Evolutionary conservation across 2,329 filamentous ascomycete genomes (phyloP).

Genomic region (Verticillium nubilum): DNA sequence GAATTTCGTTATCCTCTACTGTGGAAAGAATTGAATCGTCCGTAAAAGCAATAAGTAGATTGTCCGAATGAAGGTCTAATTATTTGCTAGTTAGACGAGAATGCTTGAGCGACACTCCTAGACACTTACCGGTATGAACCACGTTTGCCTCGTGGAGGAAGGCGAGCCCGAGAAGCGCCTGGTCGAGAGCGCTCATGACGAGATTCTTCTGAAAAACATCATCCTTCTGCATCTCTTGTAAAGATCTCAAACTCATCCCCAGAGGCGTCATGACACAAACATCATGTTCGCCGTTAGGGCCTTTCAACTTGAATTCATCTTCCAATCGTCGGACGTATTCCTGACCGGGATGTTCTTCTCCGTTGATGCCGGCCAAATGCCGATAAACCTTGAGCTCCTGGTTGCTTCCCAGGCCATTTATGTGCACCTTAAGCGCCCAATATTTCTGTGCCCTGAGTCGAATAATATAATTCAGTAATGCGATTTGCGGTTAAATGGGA

Average conservation of each 20-base stretch:
- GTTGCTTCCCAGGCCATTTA: conserved; percentile 19
- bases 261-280: conserved; percentile 27
- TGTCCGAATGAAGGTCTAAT: too few species aligned
- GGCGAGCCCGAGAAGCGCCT: conserved; percentile 16
- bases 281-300: conserved; percentile 10
- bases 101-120: neutral
- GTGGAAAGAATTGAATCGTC: conserved; percentile 15
- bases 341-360: conserved; percentile 19
- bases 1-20: conserved; percentile 24
- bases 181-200: conserved; percentile 16
- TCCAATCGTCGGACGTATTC: conserved; percentile 23
- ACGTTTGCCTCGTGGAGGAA: conserved; percentile 19
- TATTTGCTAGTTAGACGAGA: neutral
- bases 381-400: conserved; percentile 23
- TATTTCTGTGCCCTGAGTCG: conserved; percentile 15
- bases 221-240: conserved; percentile 21
- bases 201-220: conserved; percentile 20
- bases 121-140: conserved; percentile 20
- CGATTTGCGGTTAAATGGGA: neutral
- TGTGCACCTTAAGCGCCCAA: conserved; percentile 27
- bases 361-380: conserved; percentile 16
- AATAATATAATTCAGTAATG: neutral
- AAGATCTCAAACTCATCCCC: conserved; percentile 28
- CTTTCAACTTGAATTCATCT: conserved; percentile 22
- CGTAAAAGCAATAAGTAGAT: too few species aligned